phyloP scores from a whole-genome alignment of 2,329 filamentous ascomycete genomes.

The Ophidiomyces ophidiicola region DNA sequence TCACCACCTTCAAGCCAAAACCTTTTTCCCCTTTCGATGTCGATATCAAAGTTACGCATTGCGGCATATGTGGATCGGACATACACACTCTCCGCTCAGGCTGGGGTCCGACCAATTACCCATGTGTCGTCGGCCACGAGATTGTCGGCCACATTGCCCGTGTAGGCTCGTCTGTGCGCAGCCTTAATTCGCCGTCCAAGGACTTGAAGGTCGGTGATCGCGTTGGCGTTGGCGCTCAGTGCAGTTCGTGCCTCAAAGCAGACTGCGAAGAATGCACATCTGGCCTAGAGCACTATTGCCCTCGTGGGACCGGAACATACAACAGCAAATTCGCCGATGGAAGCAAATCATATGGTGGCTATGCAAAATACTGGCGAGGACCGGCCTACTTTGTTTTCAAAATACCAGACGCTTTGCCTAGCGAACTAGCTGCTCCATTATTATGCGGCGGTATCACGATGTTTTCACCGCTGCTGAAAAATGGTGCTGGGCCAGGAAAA shows the following conservation, averaged over 20 bases:
- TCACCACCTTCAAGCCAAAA: conserved; percentile 24
- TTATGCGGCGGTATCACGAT: conserved; percentile 67
- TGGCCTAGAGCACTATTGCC: conserved; percentile 32
- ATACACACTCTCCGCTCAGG: conserved; percentile 55
- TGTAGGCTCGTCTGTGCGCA: conserved; percentile 53
- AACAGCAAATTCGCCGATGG: conserved; percentile 27
- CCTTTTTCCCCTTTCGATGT: conserved; percentile 40
- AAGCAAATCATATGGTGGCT: conserved; percentile 54
- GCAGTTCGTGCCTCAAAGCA: conserved; percentile 42
- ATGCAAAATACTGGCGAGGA: conserved; percentile 44
- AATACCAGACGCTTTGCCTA: conserved; percentile 41
- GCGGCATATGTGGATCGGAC: conserved; percentile 63
- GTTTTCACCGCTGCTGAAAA: conserved; percentile 55
- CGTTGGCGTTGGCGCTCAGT: conserved; percentile 55
- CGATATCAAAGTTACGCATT: conserved; percentile 74
- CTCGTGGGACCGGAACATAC: conserved; percentile 28
- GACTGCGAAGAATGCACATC: conserved; percentile 33
- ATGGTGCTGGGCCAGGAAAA: conserved; percentile 58
- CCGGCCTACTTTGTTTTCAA: conserved; percentile 48
- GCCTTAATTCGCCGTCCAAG: conserved; percentile 22
- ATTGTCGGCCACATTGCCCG: conserved; percentile 58
- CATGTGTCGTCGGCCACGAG: conserved; percentile 45
- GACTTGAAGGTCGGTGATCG: conserved; percentile 51
- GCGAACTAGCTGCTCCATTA: conserved; percentile 52
- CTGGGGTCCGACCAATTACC: conserved; percentile 41